phyloP scores from a whole-genome alignment of 1,284 basidiomycete species.

The Trichosporon coremiiforme region DNA sequence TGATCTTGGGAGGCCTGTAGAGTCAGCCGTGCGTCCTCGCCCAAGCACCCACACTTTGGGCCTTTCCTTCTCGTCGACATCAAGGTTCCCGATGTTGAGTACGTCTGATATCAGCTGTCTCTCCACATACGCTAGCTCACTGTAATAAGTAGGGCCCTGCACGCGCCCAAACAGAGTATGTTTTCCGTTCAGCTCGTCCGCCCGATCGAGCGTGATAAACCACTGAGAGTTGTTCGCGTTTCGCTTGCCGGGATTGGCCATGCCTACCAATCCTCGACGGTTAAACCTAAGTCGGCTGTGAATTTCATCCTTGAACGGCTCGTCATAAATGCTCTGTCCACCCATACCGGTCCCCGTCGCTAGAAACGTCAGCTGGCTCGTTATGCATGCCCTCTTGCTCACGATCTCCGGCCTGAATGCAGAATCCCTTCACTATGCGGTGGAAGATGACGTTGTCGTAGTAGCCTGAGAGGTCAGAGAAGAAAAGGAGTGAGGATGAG shows the following conservation, averaged over 20 bases:
- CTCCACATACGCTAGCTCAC: too few relatives aligned
- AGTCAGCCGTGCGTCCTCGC: conserved; percentile 22
- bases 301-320: conserved; percentile 88
- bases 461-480: conserved; percentile 66
- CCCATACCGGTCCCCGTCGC: conserved; percentile 83
- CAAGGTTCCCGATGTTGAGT: conserved; percentile 84
- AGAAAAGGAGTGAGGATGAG: conserved; percentile 24
- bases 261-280: conserved; percentile 80
- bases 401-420: conserved; percentile 91
- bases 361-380: neutral
- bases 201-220: conserved; percentile 85
- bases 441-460: conserved; percentile 95
- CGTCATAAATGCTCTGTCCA: conserved; percentile 88
- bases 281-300: conserved; percentile 73
- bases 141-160: conserved; percentile 74
- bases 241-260: conserved; percentile 87
- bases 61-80: conserved; percentile 76
- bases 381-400: neutral
- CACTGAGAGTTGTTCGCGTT: conserved; percentile 87
- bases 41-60: conserved; percentile 73
- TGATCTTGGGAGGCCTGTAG: conserved; percentile 82
- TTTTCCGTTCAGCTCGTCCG: conserved; percentile 84
- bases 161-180: conserved; percentile 78
- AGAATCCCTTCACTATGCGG: conserved; percentile 76
- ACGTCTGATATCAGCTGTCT: conserved; percentile 64